These are phyloP conservation scores for Ceratobasidium sp. DNA, from an alignment of 1,284 basidiomycete genomes.

Conservation along the genomic window DNA sequence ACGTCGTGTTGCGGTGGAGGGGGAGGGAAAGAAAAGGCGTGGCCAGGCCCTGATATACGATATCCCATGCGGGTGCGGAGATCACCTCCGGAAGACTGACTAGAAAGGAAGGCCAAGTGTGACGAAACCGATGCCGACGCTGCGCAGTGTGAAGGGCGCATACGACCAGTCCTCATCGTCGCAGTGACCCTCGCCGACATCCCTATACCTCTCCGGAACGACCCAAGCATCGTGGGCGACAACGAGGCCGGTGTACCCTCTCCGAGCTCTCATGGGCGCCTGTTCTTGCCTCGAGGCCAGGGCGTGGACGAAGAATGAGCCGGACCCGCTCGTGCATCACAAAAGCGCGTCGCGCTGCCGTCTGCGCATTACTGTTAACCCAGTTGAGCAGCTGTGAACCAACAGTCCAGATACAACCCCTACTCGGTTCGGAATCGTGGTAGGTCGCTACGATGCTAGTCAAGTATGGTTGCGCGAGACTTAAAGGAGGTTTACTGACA, in stretches of 20 bases:
- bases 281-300: slow-evolving; percentile 29
- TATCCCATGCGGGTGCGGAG: slow-evolving; percentile 19
- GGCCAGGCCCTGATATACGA: slow-evolving; percentile 16
- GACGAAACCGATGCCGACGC: neutral
- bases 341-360: slow-evolving; percentile 7
- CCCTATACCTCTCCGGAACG: neutral
- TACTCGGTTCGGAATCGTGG: slow-evolving; percentile 1
- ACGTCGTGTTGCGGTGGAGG: slow-evolving; percentile 29
- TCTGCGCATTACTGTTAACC: slow-evolving; percentile 18
- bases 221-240: neutral
- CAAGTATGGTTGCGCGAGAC: neutral
- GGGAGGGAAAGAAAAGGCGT: neutral
- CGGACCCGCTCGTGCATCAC: slow-evolving; percentile 14
- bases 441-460: slow-evolving; percentile 12
- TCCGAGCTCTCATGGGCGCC: neutral
- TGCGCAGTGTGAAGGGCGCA: slow-evolving; percentile 8
- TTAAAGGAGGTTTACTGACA: neutral
- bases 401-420: neutral
- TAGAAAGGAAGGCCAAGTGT: slow-evolving; percentile 24
- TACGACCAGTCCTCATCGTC: slow-evolving; percentile 20
- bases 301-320: neutral
- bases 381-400: slow-evolving; percentile 20
- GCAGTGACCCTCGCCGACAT: neutral
- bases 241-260: neutral
- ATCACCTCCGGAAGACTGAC: slow-evolving; percentile 32